These are phyloP conservation scores for Stipa capillata DNA, from an alignment of 176 grass and related monocot genomes.

Conservation along the genomic window DNA sequence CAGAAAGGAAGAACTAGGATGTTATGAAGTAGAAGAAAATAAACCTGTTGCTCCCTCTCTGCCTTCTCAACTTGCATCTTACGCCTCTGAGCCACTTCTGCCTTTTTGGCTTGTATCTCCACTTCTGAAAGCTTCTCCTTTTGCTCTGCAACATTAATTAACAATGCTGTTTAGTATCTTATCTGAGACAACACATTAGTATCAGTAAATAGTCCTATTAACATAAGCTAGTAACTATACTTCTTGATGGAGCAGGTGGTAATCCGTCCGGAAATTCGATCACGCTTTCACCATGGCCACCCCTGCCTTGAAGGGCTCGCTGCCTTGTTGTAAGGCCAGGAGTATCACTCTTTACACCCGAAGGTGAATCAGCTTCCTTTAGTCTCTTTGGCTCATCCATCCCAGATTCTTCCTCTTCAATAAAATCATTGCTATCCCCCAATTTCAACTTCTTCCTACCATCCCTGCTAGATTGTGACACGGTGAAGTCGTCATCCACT, in stretches of 20 bases:
- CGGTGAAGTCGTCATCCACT: constrained; percentile 68
- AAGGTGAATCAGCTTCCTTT: constrained; percentile 30
- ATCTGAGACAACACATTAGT: background rate
- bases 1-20: background rate
- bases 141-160: constrained; percentile 47
- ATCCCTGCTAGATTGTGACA: constrained; percentile 43
- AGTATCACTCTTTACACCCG: constrained; percentile 35
- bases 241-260: constrained; percentile 83
- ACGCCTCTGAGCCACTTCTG: constrained; percentile 87
- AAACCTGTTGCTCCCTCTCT: constrained; percentile 79
- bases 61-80: constrained; percentile 99
- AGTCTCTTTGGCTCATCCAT: constrained; percentile 47
- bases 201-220: constrained; percentile 29
- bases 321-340: constrained; percentile 71
- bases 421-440: constrained; percentile 43
- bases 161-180: constrained; percentile 14
- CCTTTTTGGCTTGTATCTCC: constrained; percentile 82
- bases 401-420: constrained; percentile 62
- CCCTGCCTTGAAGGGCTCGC: constrained; percentile 84
- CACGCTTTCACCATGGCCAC: constrained; percentile 58
- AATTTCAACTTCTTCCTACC: constrained; percentile 37
- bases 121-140: constrained; percentile 82
- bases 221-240: constrained; percentile 39
- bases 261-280: constrained; percentile 93
- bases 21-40: background rate